Conservation (phyloP, 179 eudicot species). For the Silene noctiflora region DNA sequence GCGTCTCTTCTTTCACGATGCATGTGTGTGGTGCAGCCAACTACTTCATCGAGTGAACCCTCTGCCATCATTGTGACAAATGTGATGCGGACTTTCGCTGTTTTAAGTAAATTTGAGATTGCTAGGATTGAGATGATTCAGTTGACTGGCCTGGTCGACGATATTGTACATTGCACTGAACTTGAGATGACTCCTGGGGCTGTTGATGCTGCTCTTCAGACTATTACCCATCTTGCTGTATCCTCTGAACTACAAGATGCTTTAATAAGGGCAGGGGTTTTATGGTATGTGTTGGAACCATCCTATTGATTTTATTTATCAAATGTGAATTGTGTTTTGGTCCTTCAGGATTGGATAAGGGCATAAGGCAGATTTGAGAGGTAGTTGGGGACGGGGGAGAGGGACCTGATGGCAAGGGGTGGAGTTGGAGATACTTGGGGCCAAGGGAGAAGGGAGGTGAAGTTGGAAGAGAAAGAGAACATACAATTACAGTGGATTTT, state of each 20-base stretch:
- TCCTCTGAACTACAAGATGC: conserved; percentile 74
- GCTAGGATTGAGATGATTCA: conserved; percentile 87
- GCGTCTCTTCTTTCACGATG: conserved; percentile 90
- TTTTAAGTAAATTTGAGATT: conserved; percentile 80
- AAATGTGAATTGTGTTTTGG: neutral
- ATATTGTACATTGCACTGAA: conserved; percentile 93
- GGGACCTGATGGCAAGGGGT: neutral
- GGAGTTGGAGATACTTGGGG: neutral
- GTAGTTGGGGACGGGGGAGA: neutral
- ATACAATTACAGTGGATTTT: too few species aligned
- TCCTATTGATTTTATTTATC: neutral
- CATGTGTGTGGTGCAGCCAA: conserved; percentile 93
- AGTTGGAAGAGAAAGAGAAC: too few species aligned
- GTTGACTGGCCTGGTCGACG: conserved; percentile 73
- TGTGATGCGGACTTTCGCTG: conserved; percentile 80
- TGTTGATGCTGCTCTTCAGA: conserved; percentile 89
- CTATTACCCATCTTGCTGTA: conserved; percentile 78
- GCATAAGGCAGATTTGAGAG: neutral
- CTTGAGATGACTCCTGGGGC: conserved; percentile 90
- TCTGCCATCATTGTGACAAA: conserved; percentile 85
- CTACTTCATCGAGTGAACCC: conserved; percentile 76
- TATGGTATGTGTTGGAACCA: conserved; percentile 58
- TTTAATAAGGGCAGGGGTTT: conserved; percentile 76
- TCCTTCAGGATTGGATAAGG: neutral
- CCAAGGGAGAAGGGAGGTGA: neutral